These are phyloP conservation scores for Exophiala mesophila DNA, from an alignment of 2,329 filamentous ascomycete species.

Conservation along the genomic window DNA sequence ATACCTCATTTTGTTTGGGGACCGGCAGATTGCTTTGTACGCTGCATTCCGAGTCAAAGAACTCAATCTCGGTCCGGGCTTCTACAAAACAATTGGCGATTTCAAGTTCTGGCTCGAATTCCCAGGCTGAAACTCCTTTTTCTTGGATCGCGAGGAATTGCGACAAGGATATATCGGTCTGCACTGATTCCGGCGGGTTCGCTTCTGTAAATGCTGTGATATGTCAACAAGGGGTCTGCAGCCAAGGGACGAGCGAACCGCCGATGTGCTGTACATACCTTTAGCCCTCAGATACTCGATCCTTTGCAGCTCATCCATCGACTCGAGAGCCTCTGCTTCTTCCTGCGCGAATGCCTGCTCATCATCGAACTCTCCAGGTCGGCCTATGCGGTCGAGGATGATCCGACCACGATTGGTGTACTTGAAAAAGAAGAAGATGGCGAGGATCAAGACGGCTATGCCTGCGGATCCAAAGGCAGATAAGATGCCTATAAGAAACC, in stretches of 20 bases:
- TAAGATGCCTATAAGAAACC: slow-evolving; percentile 89
- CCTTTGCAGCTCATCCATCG: slow-evolving; percentile 88
- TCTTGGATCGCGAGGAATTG: slow-evolving; percentile 98
- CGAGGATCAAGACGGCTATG: slow-evolving; percentile 72
- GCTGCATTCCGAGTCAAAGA: slow-evolving; percentile 96
- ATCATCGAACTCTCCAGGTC: slow-evolving; percentile 95
- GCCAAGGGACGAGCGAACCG: background rate
- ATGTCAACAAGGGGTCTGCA: slow-evolving; percentile 19
- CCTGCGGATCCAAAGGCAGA: slow-evolving; percentile 90
- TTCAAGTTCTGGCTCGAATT: slow-evolving; percentile 97
- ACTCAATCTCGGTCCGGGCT: slow-evolving; percentile 92
- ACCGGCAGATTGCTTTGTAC: slow-evolving; percentile 95
- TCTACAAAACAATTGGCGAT: slow-evolving; percentile 99
- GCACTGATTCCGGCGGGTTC: slow-evolving; percentile 89
- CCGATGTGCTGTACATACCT: slow-evolving; percentile 66
- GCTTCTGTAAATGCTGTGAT: slow-evolving; percentile 78
- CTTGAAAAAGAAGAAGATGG: slow-evolving; percentile 87
- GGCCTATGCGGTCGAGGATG: slow-evolving; percentile 83
- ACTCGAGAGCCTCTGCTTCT: slow-evolving; percentile 89
- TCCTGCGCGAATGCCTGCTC: slow-evolving; percentile 91
- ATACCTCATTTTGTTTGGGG: slow-evolving; percentile 97
- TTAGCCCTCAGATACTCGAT: slow-evolving; percentile 92
- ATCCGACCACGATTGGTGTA: slow-evolving; percentile 86
- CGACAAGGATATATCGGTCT: slow-evolving; percentile 94
- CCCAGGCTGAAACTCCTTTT: slow-evolving; percentile 99